Conservation (phyloP, 257 asterid species). For the Gynochthodes officinalis region DNA sequence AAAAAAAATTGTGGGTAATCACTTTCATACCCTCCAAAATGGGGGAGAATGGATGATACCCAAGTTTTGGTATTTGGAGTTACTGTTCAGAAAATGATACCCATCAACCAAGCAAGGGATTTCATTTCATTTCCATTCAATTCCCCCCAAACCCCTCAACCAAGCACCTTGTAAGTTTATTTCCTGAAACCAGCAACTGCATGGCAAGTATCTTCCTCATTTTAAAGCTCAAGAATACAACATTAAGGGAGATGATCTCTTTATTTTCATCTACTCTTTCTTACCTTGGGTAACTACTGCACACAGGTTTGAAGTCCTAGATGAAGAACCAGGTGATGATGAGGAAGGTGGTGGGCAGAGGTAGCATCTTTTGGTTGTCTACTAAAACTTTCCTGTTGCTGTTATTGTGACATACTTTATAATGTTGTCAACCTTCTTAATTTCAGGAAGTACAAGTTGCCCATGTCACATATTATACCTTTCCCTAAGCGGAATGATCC, state of each 20-base stretch:
- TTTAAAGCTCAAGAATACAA: background rate
- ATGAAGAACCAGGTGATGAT: conserved; percentile 97
- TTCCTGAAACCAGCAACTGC: background rate
- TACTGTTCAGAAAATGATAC: too few relatives aligned
- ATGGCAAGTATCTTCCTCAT: background rate
- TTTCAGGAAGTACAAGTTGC: conserved; percentile 91
- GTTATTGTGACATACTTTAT: background rate
- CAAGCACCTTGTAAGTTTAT: conserved; percentile 66
- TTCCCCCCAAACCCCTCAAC: too few relatives aligned
- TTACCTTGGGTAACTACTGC: background rate
- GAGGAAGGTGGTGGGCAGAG: conserved; percentile 94
- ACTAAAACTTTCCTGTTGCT: background rate
- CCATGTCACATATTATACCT: conserved; percentile 82
- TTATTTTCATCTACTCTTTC: background rate
- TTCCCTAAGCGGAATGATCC: conserved; percentile 82
- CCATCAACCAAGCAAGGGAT: too few relatives aligned
- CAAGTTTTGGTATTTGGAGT: too few relatives aligned
- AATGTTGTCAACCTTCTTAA: conserved; percentile 12
- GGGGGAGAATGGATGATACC: too few relatives aligned
- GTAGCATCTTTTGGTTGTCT: conserved; percentile 27
- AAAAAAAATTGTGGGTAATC: too few relatives aligned
- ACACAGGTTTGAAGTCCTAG: conserved; percentile 86
- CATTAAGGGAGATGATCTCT: background rate
- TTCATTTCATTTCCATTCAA: too few relatives aligned
- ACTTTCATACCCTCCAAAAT: too few relatives aligned